These are phyloP conservation scores for Penicillium decumbens DNA, from an alignment of 2,329 filamentous ascomycete species.

Conservation along the genomic window DNA sequence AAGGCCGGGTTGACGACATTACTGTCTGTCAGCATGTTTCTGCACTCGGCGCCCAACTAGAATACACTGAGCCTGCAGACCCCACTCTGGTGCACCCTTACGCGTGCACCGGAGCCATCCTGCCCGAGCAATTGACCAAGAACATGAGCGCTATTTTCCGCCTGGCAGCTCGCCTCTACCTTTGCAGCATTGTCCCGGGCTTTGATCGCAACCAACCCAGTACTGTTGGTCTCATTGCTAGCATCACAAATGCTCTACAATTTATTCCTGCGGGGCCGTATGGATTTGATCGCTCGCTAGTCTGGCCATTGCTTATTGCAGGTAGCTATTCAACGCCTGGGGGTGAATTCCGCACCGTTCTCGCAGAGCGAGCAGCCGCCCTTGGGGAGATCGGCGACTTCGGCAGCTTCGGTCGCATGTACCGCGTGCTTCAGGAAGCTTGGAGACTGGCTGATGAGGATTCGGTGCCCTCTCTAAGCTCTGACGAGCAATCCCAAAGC, in stretches of 20 bases:
- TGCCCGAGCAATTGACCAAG: conserved; percentile 74
- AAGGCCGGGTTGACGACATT: conserved; percentile 74
- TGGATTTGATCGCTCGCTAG: conserved; percentile 84
- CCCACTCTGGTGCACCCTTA: conserved; percentile 57
- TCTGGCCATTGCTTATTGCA: conserved; percentile 88
- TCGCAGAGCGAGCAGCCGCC: conserved; percentile 67
- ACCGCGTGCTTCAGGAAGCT: conserved; percentile 71
- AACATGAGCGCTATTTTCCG: conserved; percentile 92
- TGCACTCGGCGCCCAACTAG: conserved; percentile 81
- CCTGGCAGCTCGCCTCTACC: conserved; percentile 86
- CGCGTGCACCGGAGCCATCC: conserved; percentile 63
- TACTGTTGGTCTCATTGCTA: conserved; percentile 71
- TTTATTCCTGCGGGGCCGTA: conserved; percentile 74
- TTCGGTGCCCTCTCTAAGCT: not conserved
- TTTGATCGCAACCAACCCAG: conserved; percentile 71
- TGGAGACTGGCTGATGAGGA: conserved; percentile 69
- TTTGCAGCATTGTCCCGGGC: conserved; percentile 91
- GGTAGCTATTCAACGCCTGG: conserved; percentile 69
- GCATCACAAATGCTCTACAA: conserved; percentile 70
- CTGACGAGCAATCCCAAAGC: not conserved
- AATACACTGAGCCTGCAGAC: conserved; percentile 67
- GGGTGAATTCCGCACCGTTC: conserved; percentile 65
- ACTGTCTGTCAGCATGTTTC: conserved; percentile 84
- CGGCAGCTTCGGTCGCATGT: conserved; percentile 81
- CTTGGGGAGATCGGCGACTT: conserved; percentile 73